Conservation (phyloP, 2,329 filamentous ascomycete species). For the Penicillium griseofulvum region DNA sequence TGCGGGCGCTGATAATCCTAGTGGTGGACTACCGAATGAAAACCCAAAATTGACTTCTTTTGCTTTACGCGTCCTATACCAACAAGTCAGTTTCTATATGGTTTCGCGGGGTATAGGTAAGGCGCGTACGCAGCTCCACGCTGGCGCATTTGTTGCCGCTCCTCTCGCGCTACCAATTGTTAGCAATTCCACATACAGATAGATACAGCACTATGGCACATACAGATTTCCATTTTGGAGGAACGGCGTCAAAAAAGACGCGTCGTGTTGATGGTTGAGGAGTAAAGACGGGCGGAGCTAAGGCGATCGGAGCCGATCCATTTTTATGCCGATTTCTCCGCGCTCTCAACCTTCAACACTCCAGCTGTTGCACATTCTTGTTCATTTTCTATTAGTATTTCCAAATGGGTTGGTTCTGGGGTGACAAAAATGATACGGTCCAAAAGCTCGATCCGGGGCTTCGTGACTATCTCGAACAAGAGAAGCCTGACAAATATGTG, state of each 20-base stretch:
- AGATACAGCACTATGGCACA: slow-evolving; percentile 7
- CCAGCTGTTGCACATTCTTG: neutral
- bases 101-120: slow-evolving; percentile 25
- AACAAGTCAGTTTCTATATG: slow-evolving; percentile 19
- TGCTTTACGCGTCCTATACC: slow-evolving; percentile 45
- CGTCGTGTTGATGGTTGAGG: slow-evolving; percentile 30
- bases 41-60: slow-evolving; percentile 53
- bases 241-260: slow-evolving; percentile 35
- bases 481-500: slow-evolving; percentile 71
- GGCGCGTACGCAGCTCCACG: slow-evolving; percentile 55
- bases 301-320: slow-evolving; percentile 23
- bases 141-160: slow-evolving; percentile 57
- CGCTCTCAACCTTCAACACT: slow-evolving; percentile 3
- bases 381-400: neutral
- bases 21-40: slow-evolving; percentile 40
- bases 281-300: slow-evolving; percentile 16
- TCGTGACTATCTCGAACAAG: slow-evolving; percentile 78
- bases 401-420: slow-evolving; percentile 65
- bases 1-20: slow-evolving; percentile 24
- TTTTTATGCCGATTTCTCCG: slow-evolving; percentile 29
- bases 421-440: slow-evolving; percentile 60
- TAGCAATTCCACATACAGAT: slow-evolving; percentile 4
- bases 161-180: slow-evolving; percentile 47
- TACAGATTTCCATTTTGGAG: slow-evolving; percentile 42
- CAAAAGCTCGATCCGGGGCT: slow-evolving; percentile 77